Percentiles rank a stretch among this genome's conserved stretches.
Conservation (phyloP, 108 stramenopile genomes). For the Nannochloropsis gaditana region DNA sequence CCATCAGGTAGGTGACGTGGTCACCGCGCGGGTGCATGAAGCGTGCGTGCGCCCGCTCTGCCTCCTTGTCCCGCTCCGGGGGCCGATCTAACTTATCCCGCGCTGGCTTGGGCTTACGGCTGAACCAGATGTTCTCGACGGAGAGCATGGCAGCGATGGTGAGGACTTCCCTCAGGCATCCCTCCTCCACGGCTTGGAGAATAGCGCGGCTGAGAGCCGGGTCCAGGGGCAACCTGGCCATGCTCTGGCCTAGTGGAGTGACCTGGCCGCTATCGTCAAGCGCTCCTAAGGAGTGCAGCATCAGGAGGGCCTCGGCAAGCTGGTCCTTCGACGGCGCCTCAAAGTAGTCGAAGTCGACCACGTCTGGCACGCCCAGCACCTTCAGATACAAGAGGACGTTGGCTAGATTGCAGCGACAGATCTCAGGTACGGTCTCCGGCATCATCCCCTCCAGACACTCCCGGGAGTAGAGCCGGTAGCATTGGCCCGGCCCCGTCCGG, state of each 20-base stretch:
- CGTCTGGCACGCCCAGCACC: conserved; percentile 79
- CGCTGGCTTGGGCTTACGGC: conserved; percentile 19
- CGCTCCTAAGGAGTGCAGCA: conserved; percentile 54
- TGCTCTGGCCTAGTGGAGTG: conserved; percentile 26
- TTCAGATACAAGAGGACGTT: conserved; percentile 82
- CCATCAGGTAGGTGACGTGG: conserved; percentile 46
- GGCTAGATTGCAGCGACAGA: conserved; percentile 70
- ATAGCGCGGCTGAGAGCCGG: conserved; percentile 47
- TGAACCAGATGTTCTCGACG: conserved; percentile 53
- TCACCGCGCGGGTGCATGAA: conserved; percentile 50
- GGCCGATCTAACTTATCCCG: conserved; percentile 21
- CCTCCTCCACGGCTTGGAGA: conserved; percentile 31
- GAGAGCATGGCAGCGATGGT: conserved; percentile 53
- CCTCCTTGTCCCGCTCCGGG: conserved; percentile 45
- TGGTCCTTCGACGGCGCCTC: conserved; percentile 64
- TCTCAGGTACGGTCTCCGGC: conserved; percentile 72
- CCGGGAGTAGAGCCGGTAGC: conserved; percentile 59
- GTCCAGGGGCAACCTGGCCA: conserved; percentile 23
- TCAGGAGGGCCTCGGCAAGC: conserved; percentile 46
- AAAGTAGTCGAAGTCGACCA: conserved; percentile 75
- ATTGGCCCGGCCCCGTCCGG: conserved; percentile 57
- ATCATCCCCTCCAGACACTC: conserved; percentile 47
- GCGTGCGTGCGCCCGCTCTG: conserved; percentile 44
- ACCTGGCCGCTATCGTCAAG: conserved; percentile 43
- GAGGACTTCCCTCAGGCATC: conserved; percentile 48